Evolutionary conservation across 1,284 basidiomycete species (phyloP), one percentile per base, ranked within the genome.

Genomic region (Melampsora larici-populina): DNA sequence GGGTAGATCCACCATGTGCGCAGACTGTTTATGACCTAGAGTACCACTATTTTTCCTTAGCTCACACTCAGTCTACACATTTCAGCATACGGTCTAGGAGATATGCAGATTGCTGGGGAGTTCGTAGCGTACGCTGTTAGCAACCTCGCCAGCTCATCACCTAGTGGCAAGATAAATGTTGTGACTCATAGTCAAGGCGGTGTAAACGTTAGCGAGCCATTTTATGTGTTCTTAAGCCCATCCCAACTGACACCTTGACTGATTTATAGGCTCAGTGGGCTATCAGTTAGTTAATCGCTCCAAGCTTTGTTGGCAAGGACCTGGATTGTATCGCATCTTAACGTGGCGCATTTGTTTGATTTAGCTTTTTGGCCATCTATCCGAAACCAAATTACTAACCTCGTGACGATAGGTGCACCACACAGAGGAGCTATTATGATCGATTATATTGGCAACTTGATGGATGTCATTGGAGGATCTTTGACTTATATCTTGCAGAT

Each of bases 131-230:
- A 81, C 77, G 80, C 76, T 58, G 80, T 84, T 73, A 67, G 79
- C n/a, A 24, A 46, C 17, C 81, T 84, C 29, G 80, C 83, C 0
- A 29, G 78, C 17, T 72, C 81, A 74, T 80, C 79, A 18, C 70
- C 71, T 26, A 83, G 81, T 11, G 79, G 80, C n/a, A 82, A 82
- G 74, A 81, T 84, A 21, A 79, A 80, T 60, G 49, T 83, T 63
- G 80, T 84, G 60, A 80, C 80, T 7, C n/a, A 84, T 79, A 82
- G 81, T 33, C 83, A 84, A 58, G 84, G 83, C 11, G 80, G 79
- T 31, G 2, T 31, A 18, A 43, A 67, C 40, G 40, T 67, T 36
- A 13, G 40, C 31, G 36, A 9, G 36, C 36, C 9, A 36, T 36
- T 36, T 36, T 36, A 36, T 36, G 36, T 36, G 36, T 36, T 36